Conservation (phyloP, 192 early-diverging fungal genomes). For the Umbelopsis sp. region DNA sequence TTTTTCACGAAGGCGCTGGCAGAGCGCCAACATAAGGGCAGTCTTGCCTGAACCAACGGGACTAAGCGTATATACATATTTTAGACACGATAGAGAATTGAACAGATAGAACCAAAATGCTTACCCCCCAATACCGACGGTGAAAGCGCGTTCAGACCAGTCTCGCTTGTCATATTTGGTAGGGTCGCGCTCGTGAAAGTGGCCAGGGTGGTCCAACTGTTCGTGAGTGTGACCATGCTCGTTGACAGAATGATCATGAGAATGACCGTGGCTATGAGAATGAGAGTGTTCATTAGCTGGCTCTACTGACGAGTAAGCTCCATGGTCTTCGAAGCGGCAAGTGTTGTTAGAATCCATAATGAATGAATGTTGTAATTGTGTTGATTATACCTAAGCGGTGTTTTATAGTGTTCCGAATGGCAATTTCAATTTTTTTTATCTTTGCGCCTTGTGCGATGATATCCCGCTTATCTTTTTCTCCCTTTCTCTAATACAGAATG, state of each 20-base stretch:
- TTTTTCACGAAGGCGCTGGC: constrained; percentile 75
- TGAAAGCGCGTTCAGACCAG: constrained; percentile 93
- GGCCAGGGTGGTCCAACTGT: constrained; percentile 84
- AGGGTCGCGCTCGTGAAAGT: constrained; percentile 72
- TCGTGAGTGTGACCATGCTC: constrained; percentile 95
- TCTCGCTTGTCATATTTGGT: constrained; percentile 77
- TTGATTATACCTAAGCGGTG: constrained; percentile 7
- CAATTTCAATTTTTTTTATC: neutral
- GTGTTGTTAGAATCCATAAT: constrained; percentile 24
- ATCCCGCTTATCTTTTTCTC: constrained; percentile 16
- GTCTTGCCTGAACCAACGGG: constrained; percentile 97
- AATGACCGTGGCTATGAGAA: constrained; percentile 48
- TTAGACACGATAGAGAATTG: neutral
- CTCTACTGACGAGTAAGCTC: constrained; percentile 28
- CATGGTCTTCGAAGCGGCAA: constrained; percentile 57
- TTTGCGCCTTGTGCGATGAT: neutral
- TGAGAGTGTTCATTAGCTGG: constrained; percentile 45
- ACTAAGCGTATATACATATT: constrained; percentile 37
- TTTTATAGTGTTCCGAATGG: neutral
- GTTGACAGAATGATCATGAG: constrained; percentile 56
- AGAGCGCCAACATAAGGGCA: constrained; percentile 89
- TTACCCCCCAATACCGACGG: constrained; percentile 92
- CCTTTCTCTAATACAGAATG: constrained; percentile 47
- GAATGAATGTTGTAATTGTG: too few species aligned
- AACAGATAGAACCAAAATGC: constrained; percentile 25